Percentiles rank a stretch among this genome's conserved stretches.
Evolutionary conservation across 2,329 filamentous ascomycete genomes (phyloP).

Genomic region (Tympanopsis confertula): DNA sequence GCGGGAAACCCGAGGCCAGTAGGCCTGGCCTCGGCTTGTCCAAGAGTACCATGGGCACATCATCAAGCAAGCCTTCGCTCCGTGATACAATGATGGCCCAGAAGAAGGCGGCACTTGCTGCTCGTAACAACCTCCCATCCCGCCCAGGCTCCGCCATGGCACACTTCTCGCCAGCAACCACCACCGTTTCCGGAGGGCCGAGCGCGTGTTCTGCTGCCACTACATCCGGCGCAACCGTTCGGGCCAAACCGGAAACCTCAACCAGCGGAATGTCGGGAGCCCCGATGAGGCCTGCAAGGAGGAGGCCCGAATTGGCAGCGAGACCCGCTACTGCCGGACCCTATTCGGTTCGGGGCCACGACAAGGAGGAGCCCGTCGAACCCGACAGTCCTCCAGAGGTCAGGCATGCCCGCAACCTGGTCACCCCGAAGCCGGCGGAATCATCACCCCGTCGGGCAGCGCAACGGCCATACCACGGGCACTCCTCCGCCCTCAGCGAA

Average conservation of each 20-base stretch:
- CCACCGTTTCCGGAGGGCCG: slow-evolving; percentile 22
- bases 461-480: background rate
- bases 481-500: background rate
- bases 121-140: slow-evolving; percentile 35
- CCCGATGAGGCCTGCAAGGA: slow-evolving; percentile 48
- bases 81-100: slow-evolving; percentile 78
- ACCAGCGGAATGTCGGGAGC: slow-evolving; percentile 51
- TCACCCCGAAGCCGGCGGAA: background rate
- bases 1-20: slow-evolving; percentile 28
- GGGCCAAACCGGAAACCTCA: slow-evolving; percentile 14
- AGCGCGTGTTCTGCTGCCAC: slow-evolving; percentile 17
- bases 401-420: too few species aligned
- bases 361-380: slow-evolving; percentile 30
- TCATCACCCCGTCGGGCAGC: background rate
- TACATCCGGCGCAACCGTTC: slow-evolving; percentile 21
- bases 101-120: slow-evolving; percentile 47
- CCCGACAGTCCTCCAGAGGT: slow-evolving; percentile 29
- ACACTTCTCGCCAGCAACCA: slow-evolving; percentile 37
- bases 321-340: slow-evolving; percentile 55
- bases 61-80: slow-evolving; percentile 49
- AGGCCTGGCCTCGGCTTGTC: slow-evolving; percentile 50
- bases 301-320: slow-evolving; percentile 42
- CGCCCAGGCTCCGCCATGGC: slow-evolving; percentile 56
- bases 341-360: slow-evolving; percentile 48
- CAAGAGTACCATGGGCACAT: slow-evolving; percentile 43